Base-by-base conservation (phyloP, 768 basidiomycete genomes). In the Ramaria sp. region DNA sequence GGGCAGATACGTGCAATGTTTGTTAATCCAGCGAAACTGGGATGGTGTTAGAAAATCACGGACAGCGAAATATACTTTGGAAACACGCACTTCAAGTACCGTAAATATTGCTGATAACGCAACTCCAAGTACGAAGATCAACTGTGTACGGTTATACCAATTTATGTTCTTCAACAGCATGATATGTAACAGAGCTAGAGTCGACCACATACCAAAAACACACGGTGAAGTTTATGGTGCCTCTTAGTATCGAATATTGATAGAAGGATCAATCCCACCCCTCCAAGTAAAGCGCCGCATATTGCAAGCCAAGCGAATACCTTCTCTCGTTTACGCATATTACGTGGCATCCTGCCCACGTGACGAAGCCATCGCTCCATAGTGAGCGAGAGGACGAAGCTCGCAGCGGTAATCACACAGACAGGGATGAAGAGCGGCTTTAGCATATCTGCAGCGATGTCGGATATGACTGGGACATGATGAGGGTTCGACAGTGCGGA, bases 111-210 rank as follows among this genome's bases (percentile, higher is more conserved):
- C 84, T 58, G 82, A 84, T 34, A 89, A 63, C 1, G 75, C 78
- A 4, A 88, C 84, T 11, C 88, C 88, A 38, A 84, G 47, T 51
- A 89, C 82, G 69, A 89, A 91, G 9, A 89, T 70, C 27, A 87
- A 73, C 54, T 55, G 37, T 24, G 17, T 12, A 34, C 9, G 12
- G 19, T 7, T 34, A 45, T 27, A n/a, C n/a, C n/a, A n/a, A n/a
- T n/a, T n/a, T n/a, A n/a, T n/a, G n/a, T n/a, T n/a, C n/a, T 11
- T 15, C 24, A 42, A 20, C 20, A n/a, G 38, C 3, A 6, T 31
- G 12, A 52, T 31, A 31, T 19, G 11, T 20, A 12, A 31, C 33
- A 34, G 51, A 4, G 34, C 27, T n/a, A 12, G 17, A n/a, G n/a
- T n/a, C 33, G 11, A 31, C 4, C 10, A 45, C 54, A 24, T 20